A percentile compares a stretch with the other conserved stretches of the same genome.
Conservation (phyloP, 495 filamentous ascomycete species). For the Penicillium paradoxum region DNA sequence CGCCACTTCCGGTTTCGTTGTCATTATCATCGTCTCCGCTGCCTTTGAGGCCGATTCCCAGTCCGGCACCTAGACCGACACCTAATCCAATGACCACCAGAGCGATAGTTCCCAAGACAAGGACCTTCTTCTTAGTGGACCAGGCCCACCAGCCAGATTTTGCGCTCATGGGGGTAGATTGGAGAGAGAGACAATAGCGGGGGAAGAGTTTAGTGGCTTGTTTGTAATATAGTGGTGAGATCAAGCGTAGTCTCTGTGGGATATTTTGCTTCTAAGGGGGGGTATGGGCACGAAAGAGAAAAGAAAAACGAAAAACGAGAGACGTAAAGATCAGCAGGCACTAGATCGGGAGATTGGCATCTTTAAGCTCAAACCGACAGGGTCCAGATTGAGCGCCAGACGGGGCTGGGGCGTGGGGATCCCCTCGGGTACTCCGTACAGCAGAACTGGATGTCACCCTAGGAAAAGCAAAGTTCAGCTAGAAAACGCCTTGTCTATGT, state of each 20-base stretch:
- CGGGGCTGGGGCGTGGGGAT: conserved; percentile 16
- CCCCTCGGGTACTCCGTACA: neutral
- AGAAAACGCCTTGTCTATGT: neutral
- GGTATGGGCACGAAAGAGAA: neutral
- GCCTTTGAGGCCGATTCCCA: conserved; percentile 39
- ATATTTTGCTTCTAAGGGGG: neutral
- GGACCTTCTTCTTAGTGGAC: conserved; percentile 37
- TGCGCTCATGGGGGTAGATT: conserved; percentile 3
- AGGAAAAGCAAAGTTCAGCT: neutral
- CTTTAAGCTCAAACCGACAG: conserved; percentile 12
- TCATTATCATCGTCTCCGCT: conserved; percentile 6
- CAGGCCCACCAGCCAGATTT: conserved; percentile 30
- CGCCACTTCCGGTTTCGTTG: conserved; percentile 14
- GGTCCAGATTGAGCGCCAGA: conserved; percentile 6
- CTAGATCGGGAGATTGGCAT: conserved; percentile 9
- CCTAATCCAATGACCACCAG: conserved; percentile 44
- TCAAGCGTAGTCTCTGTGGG: neutral
- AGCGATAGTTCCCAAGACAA: conserved; percentile 23
- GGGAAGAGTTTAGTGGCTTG: neutral
- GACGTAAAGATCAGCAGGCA: conserved; percentile 4
- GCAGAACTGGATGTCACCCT: conserved; percentile 5
- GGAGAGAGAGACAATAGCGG: neutral
- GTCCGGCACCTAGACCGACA: conserved; percentile 50
- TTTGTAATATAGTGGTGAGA: neutral
- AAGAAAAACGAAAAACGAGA: conserved; percentile 8